Base-by-base conservation (phyloP, 2,329 filamentous ascomycete genomes). In the Ramularia endophylla region DNA sequence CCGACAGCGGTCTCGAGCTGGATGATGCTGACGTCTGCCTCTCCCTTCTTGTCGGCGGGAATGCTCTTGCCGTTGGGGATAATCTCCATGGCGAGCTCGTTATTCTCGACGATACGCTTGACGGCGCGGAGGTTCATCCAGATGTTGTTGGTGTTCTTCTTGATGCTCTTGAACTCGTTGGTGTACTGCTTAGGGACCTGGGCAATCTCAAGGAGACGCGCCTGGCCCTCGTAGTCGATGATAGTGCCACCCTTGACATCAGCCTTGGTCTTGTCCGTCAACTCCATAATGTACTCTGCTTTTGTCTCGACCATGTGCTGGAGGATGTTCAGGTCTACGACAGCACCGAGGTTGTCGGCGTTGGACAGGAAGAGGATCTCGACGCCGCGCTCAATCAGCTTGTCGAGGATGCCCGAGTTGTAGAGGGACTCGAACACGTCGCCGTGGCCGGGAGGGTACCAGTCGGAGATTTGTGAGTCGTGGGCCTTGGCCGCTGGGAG, bases 61-160 rank as follows among this genome's bases (percentile, higher is more conserved):
- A 98, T 95, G 52, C 87, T 90, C 80, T 98, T 98, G 73, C 86
- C 88, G 74, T 98, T 98, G 67, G 92, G 89, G 59, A 98, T 98
- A 66, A 98, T 98, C 74, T 98, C 92, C 86, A 98, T 94, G 72
- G 89, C 86, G 40, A 98, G 83, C 75, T 97, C 90, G 67, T 95
- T 87, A 69, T 94, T 88, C 80, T 97, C 92, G 6, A 98, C 92
- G 40, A 98, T 88, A 47, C 92, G 89, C 84, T 97, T 97, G 72
- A 98, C 85, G 56, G 92, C 92, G 65, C 87, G 83, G 59, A 95
- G 78, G 74, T 95, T 95, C 78, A 98, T 85, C 92, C 92, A 98
- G 72, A 98, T 95, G 80, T 98, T 98, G 85, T 98, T 98, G 71
- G 92, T 98, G 81, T 98, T 98, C 80, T 98, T 98, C 84, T 98